Evolutionary conservation across 805 yeast species (phyloP).

Genomic region (Metschnikowia shivogae): DNA sequence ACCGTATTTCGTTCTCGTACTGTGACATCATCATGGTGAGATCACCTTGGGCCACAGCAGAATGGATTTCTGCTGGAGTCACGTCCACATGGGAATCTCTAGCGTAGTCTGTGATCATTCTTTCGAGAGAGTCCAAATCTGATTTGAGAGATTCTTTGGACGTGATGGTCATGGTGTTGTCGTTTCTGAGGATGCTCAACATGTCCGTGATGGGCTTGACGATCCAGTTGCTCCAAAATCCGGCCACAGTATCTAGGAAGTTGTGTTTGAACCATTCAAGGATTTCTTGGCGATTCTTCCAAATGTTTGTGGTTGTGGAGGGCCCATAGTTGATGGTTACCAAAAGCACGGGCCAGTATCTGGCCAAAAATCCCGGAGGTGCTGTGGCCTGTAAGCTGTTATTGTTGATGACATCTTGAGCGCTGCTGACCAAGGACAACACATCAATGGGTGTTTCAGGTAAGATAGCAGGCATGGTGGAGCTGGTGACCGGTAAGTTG

Average conservation of each 20-base stretch:
- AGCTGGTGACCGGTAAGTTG: slow-evolving; percentile 10
- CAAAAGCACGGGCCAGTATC: slow-evolving; percentile 65
- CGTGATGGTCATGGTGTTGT: slow-evolving; percentile 68
- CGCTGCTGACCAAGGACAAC: slow-evolving; percentile 5
- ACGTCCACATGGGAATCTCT: slow-evolving; percentile 25
- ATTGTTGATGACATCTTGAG: slow-evolving; percentile 8
- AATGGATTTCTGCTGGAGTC: slow-evolving; percentile 31
- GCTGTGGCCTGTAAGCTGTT: slow-evolving; percentile 3
- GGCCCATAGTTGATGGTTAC: slow-evolving; percentile 51
- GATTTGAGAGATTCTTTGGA: slow-evolving; percentile 74
- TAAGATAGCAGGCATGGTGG: slow-evolving; percentile 6
- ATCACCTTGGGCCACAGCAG: slow-evolving; percentile 66
- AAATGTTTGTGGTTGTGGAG: slow-evolving; percentile 34
- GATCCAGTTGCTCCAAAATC: slow-evolving; percentile 81
- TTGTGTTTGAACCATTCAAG: slow-evolving; percentile 54
- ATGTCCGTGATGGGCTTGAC: slow-evolving; percentile 69
- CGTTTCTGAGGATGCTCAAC: slow-evolving; percentile 78
- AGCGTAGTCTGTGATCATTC: slow-evolving; percentile 81
- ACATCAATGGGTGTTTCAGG: slow-evolving; percentile 1
- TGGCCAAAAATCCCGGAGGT: slow-evolving; percentile 13
- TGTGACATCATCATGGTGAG: slow-evolving; percentile 72
- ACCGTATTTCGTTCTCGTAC: slow-evolving; percentile 71
- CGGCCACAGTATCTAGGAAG: slow-evolving; percentile 56
- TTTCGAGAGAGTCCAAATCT: slow-evolving; percentile 73
- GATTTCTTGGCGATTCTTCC: slow-evolving; percentile 53